Percentiles rank a stretch among this genome's conserved stretches.
These are phyloP conservation scores for Leptographium radiaticola DNA, from an alignment of 2,329 filamentous ascomycete species.

Conservation along the genomic window DNA sequence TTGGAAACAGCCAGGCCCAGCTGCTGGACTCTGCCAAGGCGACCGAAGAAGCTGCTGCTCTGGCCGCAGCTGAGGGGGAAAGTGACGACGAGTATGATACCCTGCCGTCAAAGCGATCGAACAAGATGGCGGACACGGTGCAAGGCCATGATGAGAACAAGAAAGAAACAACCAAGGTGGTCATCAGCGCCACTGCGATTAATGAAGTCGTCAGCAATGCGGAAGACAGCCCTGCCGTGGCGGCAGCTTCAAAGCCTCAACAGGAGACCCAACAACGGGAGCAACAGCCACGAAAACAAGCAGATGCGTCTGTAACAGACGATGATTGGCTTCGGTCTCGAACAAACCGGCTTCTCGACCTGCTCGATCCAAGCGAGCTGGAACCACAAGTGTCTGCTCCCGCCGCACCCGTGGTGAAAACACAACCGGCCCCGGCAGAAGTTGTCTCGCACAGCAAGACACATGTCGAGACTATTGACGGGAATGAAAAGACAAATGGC, in stretches of 20 bases:
- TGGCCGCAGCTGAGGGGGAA: constrained; percentile 32
- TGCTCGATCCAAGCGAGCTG: constrained; percentile 61
- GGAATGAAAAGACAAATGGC: not conserved
- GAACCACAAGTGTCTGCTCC: constrained; percentile 3
- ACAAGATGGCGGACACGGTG: constrained; percentile 18
- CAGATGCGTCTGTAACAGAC: constrained; percentile 42
- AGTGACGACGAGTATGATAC: constrained; percentile 67
- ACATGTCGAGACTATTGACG: not conserved
- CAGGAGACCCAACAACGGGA: not conserved
- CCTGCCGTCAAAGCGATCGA: constrained; percentile 39
- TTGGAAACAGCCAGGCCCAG: not conserved
- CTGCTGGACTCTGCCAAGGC: not conserved
- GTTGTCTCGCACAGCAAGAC: not conserved
- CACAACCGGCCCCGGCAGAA: not conserved
- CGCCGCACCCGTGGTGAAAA: not conserved
- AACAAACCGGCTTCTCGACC: constrained; percentile 73
- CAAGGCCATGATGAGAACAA: not conserved
- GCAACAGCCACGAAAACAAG: not conserved
- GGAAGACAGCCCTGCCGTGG: not conserved
- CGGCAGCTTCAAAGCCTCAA: not conserved
- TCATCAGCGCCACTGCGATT: constrained; percentile 8
- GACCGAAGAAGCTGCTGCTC: constrained; percentile 1
- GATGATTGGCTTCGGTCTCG: constrained; percentile 85
- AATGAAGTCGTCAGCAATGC: constrained; percentile 4
- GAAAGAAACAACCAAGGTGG: constrained; percentile 2